phyloP scores from a whole-genome alignment of 257 asterid species.

The Gentiana dahurica region DNA sequence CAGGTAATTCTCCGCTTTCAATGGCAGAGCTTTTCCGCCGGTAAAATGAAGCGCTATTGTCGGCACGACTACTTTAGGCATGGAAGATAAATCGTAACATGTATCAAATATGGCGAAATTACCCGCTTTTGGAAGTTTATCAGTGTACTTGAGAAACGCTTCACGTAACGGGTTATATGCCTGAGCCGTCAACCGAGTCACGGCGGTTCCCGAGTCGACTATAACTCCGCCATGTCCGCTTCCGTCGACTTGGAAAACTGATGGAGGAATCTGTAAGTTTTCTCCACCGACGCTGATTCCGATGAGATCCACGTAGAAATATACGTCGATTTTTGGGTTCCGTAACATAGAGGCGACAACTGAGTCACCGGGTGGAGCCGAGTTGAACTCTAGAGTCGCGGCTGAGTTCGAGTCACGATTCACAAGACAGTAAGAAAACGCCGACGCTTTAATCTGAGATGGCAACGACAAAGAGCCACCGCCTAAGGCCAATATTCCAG shows the following conservation, averaged over 20 bases:
- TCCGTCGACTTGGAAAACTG: conserved; percentile 23
- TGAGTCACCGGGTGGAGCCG: conserved; percentile 50
- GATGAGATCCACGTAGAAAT: conserved; percentile 45
- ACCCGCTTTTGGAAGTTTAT: conserved; percentile 18
- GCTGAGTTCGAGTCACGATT: conserved; percentile 53
- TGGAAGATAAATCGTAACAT: conserved; percentile 47
- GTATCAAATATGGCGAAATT: conserved; percentile 60
- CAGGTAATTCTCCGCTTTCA: conserved; percentile 48
- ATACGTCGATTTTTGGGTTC: conserved; percentile 29
- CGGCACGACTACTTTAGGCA: conserved; percentile 42
- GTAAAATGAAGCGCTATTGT: conserved; percentile 47
- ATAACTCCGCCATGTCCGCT: conserved; percentile 75
- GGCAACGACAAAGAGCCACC: conserved; percentile 58
- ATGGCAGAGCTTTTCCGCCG: conserved; percentile 31
- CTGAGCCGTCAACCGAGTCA: conserved; percentile 47
- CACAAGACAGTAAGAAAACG: conserved; percentile 82
- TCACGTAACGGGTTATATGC: conserved; percentile 49
- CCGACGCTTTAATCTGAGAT: conserved; percentile 48
- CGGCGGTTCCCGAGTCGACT: conserved; percentile 88
- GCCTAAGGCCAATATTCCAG: conserved; percentile 63
- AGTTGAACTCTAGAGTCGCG: conserved; percentile 70
- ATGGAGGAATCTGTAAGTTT: conserved; percentile 25
- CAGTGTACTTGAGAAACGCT: conserved; percentile 23
- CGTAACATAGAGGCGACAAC: conserved; percentile 41
- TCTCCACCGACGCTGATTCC: conserved; percentile 59